Conservation (phyloP, 305 asterid species). For the Fraxinus angustifolia region DNA sequence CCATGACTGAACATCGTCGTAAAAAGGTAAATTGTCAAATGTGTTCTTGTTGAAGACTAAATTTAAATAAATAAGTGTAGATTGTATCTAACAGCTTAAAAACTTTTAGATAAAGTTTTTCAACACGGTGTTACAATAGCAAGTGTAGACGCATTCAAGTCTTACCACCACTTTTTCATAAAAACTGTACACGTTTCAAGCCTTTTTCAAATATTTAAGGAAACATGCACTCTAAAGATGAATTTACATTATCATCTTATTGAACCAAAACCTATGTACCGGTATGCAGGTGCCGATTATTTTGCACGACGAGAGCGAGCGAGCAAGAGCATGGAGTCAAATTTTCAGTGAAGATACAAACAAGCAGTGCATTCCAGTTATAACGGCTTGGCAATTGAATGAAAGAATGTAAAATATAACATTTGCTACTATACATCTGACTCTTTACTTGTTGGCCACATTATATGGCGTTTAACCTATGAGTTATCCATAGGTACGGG, state of each 20-base stretch:
- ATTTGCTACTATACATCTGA: neutral
- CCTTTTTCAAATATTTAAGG: neutral
- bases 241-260: neutral
- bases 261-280: neutral
- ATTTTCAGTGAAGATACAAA: constrained; percentile 80
- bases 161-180: neutral
- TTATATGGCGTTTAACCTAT: neutral
- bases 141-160: neutral
- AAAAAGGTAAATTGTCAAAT: neutral
- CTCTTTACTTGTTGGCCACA: neutral
- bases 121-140: neutral
- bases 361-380: constrained; percentile 80
- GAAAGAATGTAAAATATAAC: constrained; percentile 68
- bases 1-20: constrained; percentile 44
- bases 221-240: neutral
- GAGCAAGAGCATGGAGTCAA: constrained; percentile 80
- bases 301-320: constrained; percentile 76
- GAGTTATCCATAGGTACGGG: constrained; percentile 60
- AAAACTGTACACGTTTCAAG: neutral
- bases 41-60: neutral
- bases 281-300: constrained; percentile 71
- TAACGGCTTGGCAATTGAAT: constrained; percentile 92
- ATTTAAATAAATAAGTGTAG: neutral
- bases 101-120: neutral
- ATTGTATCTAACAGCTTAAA: neutral